These are phyloP conservation scores for Pholiota microspora DNA, from an alignment of 768 basidiomycete species.

Conservation along the genomic window DNA sequence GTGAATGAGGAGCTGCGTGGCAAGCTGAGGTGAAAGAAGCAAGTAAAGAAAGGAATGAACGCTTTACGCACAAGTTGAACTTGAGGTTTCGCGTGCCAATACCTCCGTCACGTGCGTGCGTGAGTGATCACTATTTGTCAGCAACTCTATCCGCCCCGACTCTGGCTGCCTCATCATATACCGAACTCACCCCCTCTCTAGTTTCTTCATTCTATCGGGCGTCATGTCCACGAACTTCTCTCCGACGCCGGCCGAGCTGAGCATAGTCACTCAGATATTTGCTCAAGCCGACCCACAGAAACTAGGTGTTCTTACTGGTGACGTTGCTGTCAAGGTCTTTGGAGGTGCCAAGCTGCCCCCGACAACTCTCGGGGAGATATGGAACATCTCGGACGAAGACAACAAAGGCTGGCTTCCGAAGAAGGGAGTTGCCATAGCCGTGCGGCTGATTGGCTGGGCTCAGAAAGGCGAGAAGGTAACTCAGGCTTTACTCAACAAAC, in stretches of 20 bases:
- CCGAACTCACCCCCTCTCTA: slow-evolving; percentile 6
- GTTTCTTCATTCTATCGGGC: slow-evolving; percentile 17
- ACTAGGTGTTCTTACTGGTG: slow-evolving; percentile 84
- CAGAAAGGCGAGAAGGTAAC: slow-evolving; percentile 79
- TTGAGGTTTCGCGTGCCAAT: slow-evolving; percentile 10
- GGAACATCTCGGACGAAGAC: slow-evolving; percentile 89
- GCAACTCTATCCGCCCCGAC: slow-evolving; percentile 1
- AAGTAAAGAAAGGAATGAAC: slow-evolving; percentile 1
- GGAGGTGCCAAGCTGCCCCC: slow-evolving; percentile 79
- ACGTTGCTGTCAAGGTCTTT: slow-evolving; percentile 86
- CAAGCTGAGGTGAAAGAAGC: slow-evolving; percentile 3
- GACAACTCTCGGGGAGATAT: slow-evolving; percentile 84
- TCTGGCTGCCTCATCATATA: slow-evolving; percentile 7
- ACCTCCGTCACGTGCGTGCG: slow-evolving; percentile 18
- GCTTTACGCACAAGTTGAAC: not conserved
- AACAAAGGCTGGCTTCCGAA: slow-evolving; percentile 91
- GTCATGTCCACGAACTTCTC: slow-evolving; percentile 45
- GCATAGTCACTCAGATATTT: slow-evolving; percentile 74
- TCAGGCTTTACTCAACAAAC: slow-evolving; percentile 60
- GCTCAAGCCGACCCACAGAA: slow-evolving; percentile 71
- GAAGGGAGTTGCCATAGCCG: slow-evolving; percentile 83
- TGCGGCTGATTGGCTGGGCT: slow-evolving; percentile 91
- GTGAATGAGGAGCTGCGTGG: slow-evolving; percentile 14
- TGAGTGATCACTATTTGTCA: slow-evolving; percentile 11
- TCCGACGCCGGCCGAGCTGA: slow-evolving; percentile 47